Evolutionary conservation across 1,284 basidiomycete genomes (phyloP).

Genomic region (Pterulicium gracile): DNA sequence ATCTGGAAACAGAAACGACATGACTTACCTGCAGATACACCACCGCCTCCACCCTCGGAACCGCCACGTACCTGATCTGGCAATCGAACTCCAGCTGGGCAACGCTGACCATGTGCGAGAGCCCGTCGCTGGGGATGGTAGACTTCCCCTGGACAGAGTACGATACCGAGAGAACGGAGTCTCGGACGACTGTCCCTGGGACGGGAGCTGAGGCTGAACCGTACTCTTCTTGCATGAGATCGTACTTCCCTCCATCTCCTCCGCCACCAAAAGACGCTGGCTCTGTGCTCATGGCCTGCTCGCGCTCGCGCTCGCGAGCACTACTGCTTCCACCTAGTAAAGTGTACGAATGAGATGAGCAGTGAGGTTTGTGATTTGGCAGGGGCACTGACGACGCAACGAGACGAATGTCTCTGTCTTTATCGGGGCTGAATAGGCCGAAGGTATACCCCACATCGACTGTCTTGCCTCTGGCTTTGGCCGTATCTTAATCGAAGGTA

Average conservation of each 20-base stretch:
- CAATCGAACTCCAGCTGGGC: conserved; percentile 36
- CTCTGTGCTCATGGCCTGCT: no score
- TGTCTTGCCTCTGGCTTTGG: no score
- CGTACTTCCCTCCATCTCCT: conserved; percentile 11
- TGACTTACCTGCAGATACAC: conserved; percentile 34
- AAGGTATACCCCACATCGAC: no score
- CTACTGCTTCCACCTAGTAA: neutral
- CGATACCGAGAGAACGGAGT: conserved; percentile 37
- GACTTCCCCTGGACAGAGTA: conserved; percentile 37
- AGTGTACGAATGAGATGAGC: neutral
- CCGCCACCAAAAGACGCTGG: no score
- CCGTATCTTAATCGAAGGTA: neutral
- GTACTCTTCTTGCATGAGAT: conserved; percentile 12
- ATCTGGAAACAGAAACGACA: conserved; percentile 5
- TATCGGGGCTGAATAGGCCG: no score
- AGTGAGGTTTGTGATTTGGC: neutral
- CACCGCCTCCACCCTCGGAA: conserved; percentile 33
- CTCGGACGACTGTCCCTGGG: conserved; percentile 30
- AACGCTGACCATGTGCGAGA: conserved; percentile 41
- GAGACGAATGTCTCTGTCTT: no score
- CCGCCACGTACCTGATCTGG: conserved; percentile 33
- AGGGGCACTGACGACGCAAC: no score
- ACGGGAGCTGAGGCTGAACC: conserved; percentile 18
- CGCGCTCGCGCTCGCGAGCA: no score
- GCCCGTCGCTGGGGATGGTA: conserved; percentile 40